Evolutionary conservation across 208 protist genomes (phyloP), one percentile per base, ranked within the genome.

Genomic region (Acanthamoeba castellanii): DNA sequence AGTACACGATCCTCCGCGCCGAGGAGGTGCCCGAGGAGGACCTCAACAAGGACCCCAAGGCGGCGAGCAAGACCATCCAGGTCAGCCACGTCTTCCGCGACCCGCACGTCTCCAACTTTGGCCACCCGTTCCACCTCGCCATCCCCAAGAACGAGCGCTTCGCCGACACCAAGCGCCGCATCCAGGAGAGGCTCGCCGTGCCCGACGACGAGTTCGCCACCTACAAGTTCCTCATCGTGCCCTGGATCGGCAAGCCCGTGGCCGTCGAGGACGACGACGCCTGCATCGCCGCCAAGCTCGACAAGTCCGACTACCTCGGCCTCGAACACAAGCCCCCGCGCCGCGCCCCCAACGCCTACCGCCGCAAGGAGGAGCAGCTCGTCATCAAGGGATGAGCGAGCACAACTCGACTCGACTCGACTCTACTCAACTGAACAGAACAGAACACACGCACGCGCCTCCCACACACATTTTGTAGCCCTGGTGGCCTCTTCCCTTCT

Each of bases 191-290:
- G 57, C 84, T 96, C 32, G 42, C n/a, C 45, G 42, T 96, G 47
- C 32, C 32, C 68, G 95, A 94, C 59, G 95, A 96, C 18, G 95
- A 96, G 70, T 74, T 96, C 18, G 84, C 81, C 30, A 57, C 90
- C 30, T 94, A 66, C 66, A 94, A 94, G 72, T 94, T 94, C 47
- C 20, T 50, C 47, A 45, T 61, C 9, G 61, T 76, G 20, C 47
- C 68, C 32, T 94, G 7, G 27, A 34, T 84, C 45, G 20, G 70
- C 42, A 94, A 84, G n/a, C 20, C 61, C 47, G 25, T 34, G 11
- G 11, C 32, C 25, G 32, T 94, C 30, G 90, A 81, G 14, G 90
- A 84, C 55, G 87, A 84, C 55, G 87, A 89, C 14, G 34, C 30
- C n/a, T 57, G 82, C 82, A 68, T 92, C 66, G 87, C 57, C 45